Base-by-base conservation (phyloP, 306 rosid species). In the Ochetophila trinervis region DNA sequence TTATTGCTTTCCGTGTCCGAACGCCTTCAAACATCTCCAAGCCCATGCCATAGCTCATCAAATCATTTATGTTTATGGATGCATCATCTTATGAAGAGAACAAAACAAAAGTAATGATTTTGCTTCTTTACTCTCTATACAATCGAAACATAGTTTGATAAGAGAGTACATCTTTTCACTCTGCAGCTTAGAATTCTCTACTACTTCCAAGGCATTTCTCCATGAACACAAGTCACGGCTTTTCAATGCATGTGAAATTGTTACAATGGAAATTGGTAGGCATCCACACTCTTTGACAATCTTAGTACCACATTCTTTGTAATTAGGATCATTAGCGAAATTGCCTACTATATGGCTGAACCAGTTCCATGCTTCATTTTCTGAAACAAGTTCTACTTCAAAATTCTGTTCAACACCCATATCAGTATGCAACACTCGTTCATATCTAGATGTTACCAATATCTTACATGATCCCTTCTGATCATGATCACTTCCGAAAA, bases 261-360 rank as follows among this genome's bases (percentile, higher is more conserved):
- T 75, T n/a, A 55, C 69, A 48, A 84, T 65, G 0, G 84, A 73
- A 67, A 76, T n/a, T 0, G 87, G 87, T 63, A 83, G 60, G 6
- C 71, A 2, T 37, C 44, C 44, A 37, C 44, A 37, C 11, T 37
- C 11, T 37, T 37, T 1, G 11, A 37, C 11, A 11, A 37, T 37
- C 2, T 6, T 11, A 6, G 8, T 37, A 5, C 44, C 44, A 8
- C 8, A 6, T 9, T 11, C 12, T 37, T 6, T 8, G 44, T 5
- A 37, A 6, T 7, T 11, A 37, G 8, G 8, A 37, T 40, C 45
- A 8, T 40, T 40, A 40, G 2, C 12, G 12, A 40, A 9, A 40
- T 40, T 12, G 1, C 45, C 45, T 12, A 40, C 45, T 40, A 40
- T 40, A 10, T 10, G 1, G 15, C 45, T 40, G 45, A 40, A 40